A percentile compares a stretch with the other conserved stretches of the same genome.
These are phyloP conservation scores for Styphnolobium japonicum DNA, from an alignment of 306 rosid genomes.

Conservation along the genomic window DNA sequence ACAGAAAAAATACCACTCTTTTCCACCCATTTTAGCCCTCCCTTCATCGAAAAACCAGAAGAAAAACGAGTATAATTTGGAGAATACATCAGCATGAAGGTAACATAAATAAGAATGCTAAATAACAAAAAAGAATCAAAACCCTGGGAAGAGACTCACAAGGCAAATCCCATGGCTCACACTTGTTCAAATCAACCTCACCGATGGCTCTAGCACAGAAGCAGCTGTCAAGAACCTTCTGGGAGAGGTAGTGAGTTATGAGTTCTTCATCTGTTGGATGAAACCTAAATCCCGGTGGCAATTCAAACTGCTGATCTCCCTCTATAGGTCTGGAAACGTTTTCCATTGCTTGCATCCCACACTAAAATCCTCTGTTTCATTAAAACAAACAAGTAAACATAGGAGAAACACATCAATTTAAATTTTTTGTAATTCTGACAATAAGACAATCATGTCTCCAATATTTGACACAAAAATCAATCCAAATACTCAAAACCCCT, in stretches of 20 bases:
- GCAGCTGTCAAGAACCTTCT: conserved; percentile 52
- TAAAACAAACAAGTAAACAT: not conserved
- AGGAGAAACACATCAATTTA: not conserved
- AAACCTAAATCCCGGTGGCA: conserved; percentile 91
- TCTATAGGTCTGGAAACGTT: conserved; percentile 16
- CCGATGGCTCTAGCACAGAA: conserved; percentile 67
- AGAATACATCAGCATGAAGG: not conserved
- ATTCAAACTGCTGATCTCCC: conserved; percentile 45
- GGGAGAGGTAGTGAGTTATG: conserved; percentile 63
- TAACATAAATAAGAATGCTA: too few relatives aligned
- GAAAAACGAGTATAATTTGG: not conserved
- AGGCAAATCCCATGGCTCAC: conserved; percentile 98
- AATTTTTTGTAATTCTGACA: not conserved
- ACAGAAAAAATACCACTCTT: conserved; percentile 88
- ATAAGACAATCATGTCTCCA: not conserved
- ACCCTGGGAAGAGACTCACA: conserved; percentile 38
- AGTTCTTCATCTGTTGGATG: conserved; percentile 94
- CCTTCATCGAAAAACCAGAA: conserved; percentile 39
- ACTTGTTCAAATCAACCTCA: conserved; percentile 80
- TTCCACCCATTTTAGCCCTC: conserved; percentile 78
- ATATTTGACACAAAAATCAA: not conserved
- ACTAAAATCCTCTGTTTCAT: conserved; percentile 16
- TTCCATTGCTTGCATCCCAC: conserved; percentile 45
- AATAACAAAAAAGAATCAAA: not conserved
- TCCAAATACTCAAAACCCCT: not conserved